Percentiles rank a stretch among this genome's conserved stretches.
phyloP scores from a whole-genome alignment of 768 basidiomycete species.

The Xerocomellus chrysenteron region DNA sequence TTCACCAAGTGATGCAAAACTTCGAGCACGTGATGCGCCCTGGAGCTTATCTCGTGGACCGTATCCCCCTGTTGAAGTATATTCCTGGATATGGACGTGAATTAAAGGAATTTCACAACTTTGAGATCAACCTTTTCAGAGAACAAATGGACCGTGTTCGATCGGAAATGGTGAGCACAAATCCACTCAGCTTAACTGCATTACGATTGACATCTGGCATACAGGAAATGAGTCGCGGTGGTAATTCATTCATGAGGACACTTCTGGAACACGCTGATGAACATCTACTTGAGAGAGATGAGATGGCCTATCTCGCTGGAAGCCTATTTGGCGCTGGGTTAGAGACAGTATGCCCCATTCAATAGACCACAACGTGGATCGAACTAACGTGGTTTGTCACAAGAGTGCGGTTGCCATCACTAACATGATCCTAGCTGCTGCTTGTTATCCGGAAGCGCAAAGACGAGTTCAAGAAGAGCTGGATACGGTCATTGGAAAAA shows the following conservation, averaged over 20 bases:
- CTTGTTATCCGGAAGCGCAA: conserved; percentile 52
- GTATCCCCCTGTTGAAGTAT: conserved; percentile 36
- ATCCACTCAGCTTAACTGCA: neutral
- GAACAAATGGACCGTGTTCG: conserved; percentile 46
- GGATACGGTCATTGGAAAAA: conserved; percentile 48
- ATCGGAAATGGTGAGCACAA: conserved; percentile 38
- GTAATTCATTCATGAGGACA: conserved; percentile 46
- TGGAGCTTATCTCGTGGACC: conserved; percentile 36
- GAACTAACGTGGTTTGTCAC: neutral
- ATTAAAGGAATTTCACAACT: conserved; percentile 49
- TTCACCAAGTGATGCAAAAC: conserved; percentile 18
- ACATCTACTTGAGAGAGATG: conserved; percentile 47
- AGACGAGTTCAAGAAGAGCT: conserved; percentile 51
- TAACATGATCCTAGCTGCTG: conserved; percentile 51
- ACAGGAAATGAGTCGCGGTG: conserved; percentile 9
- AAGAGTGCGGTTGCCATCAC: conserved; percentile 51
- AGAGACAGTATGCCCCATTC: conserved; percentile 40
- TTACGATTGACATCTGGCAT: neutral
- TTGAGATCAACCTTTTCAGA: conserved; percentile 50
- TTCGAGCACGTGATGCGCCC: conserved; percentile 29
- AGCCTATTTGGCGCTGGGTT: conserved; percentile 61
- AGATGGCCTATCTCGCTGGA: conserved; percentile 59
- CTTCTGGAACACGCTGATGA: conserved; percentile 49
- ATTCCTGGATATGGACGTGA: conserved; percentile 58
- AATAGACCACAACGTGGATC: too few species aligned